Evolutionary conservation across 176 grass and related monocot genomes (phyloP).

Genomic region (Oryza officinalis): DNA sequence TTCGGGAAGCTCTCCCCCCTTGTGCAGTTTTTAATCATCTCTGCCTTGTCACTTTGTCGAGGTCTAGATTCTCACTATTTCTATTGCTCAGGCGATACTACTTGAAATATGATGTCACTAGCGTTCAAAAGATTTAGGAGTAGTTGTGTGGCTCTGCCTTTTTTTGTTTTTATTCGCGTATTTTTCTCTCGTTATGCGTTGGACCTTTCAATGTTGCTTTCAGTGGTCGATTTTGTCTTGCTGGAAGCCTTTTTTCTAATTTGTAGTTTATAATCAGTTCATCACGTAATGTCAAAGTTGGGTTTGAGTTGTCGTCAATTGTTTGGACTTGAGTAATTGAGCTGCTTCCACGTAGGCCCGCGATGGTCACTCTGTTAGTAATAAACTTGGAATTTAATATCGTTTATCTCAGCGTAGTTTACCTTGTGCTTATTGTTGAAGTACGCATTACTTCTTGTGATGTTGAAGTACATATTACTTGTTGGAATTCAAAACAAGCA

Average conservation of each 20-base stretch:
- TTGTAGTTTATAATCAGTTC: background rate
- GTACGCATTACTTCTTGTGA: background rate
- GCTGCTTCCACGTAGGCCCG: conserved; percentile 17
- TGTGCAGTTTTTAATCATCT: background rate
- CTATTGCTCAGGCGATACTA: background rate
- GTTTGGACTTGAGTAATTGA: background rate
- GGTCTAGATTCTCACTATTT: conserved; percentile 1
- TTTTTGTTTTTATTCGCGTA: background rate
- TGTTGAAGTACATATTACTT: background rate
- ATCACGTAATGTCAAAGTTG: background rate
- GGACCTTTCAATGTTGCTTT: background rate
- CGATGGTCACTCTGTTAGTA: background rate
- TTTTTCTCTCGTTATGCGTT: background rate
- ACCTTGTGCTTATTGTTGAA: conserved; percentile 8
- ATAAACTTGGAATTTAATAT: background rate
- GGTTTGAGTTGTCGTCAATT: background rate
- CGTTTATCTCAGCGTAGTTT: background rate
- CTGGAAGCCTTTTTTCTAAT: conserved; percentile 1
- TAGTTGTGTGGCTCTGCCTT: background rate
- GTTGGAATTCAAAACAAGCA: background rate
- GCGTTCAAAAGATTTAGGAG: background rate
- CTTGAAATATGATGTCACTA: background rate
- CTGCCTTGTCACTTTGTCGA: background rate
- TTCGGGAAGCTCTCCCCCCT: background rate
- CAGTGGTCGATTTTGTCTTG: conserved; percentile 1